Percentiles rank a stretch among this genome's conserved stretches.
Evolutionary conservation across 805 yeast species (phyloP).

Genomic region (Starmera quercuum): DNA sequence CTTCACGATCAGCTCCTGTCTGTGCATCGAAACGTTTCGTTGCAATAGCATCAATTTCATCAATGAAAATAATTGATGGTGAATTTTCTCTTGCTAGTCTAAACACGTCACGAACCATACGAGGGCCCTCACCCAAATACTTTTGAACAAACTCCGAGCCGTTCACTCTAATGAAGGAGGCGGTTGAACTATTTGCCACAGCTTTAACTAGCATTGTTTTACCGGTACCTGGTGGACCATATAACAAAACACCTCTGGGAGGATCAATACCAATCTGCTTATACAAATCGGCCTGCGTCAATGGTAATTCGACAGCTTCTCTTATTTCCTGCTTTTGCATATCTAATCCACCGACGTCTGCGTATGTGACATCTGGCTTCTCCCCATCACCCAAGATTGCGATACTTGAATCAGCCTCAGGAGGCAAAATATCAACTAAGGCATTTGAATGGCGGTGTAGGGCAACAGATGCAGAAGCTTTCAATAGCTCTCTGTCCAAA

Average conservation of each 20-base stretch:
- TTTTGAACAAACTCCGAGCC: constrained; percentile 98
- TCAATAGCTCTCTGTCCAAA: constrained; percentile 86
- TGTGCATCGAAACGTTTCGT: constrained; percentile 99
- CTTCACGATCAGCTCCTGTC: constrained; percentile 99
- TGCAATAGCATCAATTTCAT: constrained; percentile 98
- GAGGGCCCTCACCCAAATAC: constrained; percentile 97
- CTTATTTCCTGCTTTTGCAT: constrained; percentile 99
- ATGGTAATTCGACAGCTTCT: constrained; percentile 96
- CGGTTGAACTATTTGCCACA: constrained; percentile 94
- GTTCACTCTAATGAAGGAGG: constrained; percentile 91
- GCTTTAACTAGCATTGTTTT: constrained; percentile 99
- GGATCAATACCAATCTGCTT: constrained; percentile 98
- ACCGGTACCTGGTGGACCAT: constrained; percentile 99
- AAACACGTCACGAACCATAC: constrained; percentile 99
- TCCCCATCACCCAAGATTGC: constrained; percentile 93
- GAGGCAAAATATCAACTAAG: constrained; percentile 92
- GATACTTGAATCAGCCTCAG: constrained; percentile 96
- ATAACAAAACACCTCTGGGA: constrained; percentile 93
- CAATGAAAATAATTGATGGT: constrained; percentile 94
- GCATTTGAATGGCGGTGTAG: constrained; percentile 98
- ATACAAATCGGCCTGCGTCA: constrained; percentile 91
- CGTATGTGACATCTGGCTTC: constrained; percentile 87
- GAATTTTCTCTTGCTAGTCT: constrained; percentile 95
- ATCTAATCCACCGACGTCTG: constrained; percentile 98
- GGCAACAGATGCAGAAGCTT: constrained; percentile 94